Evolutionary conservation across 768 basidiomycete genomes (phyloP), one percentile per base, ranked within the genome.

Genomic region (Boletus subcaerulescens): DNA sequence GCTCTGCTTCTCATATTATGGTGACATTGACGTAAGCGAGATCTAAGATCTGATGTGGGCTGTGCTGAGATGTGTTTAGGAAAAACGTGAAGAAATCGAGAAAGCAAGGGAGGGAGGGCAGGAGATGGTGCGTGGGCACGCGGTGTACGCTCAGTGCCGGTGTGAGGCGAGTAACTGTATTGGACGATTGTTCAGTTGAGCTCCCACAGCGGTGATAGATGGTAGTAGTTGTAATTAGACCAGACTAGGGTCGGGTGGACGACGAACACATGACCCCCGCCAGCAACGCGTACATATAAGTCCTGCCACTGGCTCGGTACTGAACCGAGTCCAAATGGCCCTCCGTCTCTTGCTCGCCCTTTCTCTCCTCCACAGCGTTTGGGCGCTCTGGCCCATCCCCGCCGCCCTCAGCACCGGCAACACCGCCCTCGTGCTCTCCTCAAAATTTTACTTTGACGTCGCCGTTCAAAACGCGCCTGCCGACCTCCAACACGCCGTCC

Each of bases 1-100:
- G 60, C 76, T 93, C 9, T 87, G 83, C 57, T 93, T 93, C 65
- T 85, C 82, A 13, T 93, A 93, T 66, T 71, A 66, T 45, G 90
- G 91, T 1, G 79, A 73, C n/a, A 76, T 75, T 6, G 75, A 76
- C 61, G 76, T 50, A 69, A 77, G 55, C 55, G 41, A 0, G 3
- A 14, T 29, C 3, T 3, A 20, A 2, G 3, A 20, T 3, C 6
- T 18, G 13, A 0, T 0, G 24, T 18, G 42, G 5, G 13, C 4
- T 8, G 29, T 39, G 40, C 47, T 56, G 36, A 57, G 17, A 3
- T 0, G 2, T 9, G 17, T 40, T 2, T 26, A 68, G 66, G 60
- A 69, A 24, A 68, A 69, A 17, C 58, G 59, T 13, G 62, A 60
- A 3, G 60, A 62, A 45, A 56, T 67, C 3, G 53, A 58, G n/a